Conservation (phyloP, 805 yeast genomes). For the Myxozyma lipomycoides region DNA sequence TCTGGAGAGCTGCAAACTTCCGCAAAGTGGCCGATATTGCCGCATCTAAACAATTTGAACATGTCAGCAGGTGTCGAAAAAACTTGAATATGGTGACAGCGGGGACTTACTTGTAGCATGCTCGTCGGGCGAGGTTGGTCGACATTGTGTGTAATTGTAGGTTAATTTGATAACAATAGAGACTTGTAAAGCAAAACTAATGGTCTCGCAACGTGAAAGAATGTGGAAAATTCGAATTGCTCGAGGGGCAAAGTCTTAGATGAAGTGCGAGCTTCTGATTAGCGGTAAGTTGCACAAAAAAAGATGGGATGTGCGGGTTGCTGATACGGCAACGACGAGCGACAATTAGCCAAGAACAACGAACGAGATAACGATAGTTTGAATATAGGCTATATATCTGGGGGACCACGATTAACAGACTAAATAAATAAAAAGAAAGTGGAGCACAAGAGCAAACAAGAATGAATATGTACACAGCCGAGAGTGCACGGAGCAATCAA, state of each 20-base stretch:
- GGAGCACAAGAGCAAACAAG: too few relatives aligned
- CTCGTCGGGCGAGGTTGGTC: slow-evolving; percentile 23
- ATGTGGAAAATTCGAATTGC: too few relatives aligned
- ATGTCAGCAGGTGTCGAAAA: not conserved
- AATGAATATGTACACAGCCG: too few relatives aligned
- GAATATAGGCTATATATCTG: not conserved
- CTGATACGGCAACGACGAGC: not conserved
- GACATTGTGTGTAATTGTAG: slow-evolving; percentile 13
- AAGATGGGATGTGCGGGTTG: not conserved
- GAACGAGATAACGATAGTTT: not conserved
- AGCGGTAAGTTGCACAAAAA: not conserved
- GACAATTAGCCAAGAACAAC: not conserved
- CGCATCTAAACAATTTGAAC: slow-evolving; percentile 55
- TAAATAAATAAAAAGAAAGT: too few relatives aligned
- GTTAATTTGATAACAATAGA: not conserved
- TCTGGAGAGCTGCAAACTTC: slow-evolving; percentile 77
- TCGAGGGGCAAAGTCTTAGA: too few relatives aligned
- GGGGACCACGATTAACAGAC: too few relatives aligned
- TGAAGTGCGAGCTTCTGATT: too few relatives aligned
- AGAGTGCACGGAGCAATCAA: too few relatives aligned
- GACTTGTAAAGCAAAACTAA: too few relatives aligned
- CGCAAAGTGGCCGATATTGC: slow-evolving; percentile 87
- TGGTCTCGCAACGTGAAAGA: too few relatives aligned
- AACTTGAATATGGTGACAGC: too few relatives aligned
- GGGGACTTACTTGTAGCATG: slow-evolving; percentile 29